Evolutionary conservation across 176 grass and related monocot species (phyloP).

Genomic region (Ensete ventricosum): DNA sequence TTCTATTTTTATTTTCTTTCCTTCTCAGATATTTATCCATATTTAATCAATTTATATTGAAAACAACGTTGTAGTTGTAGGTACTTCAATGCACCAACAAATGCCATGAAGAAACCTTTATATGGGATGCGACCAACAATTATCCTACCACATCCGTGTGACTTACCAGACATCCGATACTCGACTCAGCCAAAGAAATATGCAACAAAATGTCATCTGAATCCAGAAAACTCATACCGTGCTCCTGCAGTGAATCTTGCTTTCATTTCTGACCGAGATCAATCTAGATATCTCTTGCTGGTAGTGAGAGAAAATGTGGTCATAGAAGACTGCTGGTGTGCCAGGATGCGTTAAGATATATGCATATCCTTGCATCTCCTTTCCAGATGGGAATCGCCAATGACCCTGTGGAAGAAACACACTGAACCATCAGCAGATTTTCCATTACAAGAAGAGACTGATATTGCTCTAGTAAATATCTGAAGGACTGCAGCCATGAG

Average conservation of each 20-base stretch:
- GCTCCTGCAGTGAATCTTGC: conserved; percentile 80
- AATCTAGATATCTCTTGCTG: conserved; percentile 62
- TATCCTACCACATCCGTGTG: no score
- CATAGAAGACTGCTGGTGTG: conserved; percentile 88
- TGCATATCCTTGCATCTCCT: conserved; percentile 96
- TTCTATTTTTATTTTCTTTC: no score
- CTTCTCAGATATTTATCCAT: no score
- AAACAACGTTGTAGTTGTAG: no score
- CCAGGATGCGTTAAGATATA: conserved; percentile 97
- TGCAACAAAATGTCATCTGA: not conserved
- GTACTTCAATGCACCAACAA: no score
- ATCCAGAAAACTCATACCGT: conserved; percentile 34
- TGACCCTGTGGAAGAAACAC: conserved; percentile 55
- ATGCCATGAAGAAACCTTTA: no score
- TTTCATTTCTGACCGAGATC: conserved; percentile 44
- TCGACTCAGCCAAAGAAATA: not conserved
- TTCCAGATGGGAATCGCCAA: conserved; percentile 92
- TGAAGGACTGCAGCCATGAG: no score
- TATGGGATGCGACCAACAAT: no score
- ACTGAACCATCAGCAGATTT: not conserved
- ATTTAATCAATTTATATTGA: no score
- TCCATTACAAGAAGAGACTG: not conserved
- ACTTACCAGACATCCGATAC: not conserved
- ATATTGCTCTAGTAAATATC: not conserved
- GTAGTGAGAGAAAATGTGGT: conserved; percentile 80